These are phyloP conservation scores for Neofusicoccum umdonicola DNA, from an alignment of 2,329 filamentous ascomycete genomes.

Conservation along the genomic window DNA sequence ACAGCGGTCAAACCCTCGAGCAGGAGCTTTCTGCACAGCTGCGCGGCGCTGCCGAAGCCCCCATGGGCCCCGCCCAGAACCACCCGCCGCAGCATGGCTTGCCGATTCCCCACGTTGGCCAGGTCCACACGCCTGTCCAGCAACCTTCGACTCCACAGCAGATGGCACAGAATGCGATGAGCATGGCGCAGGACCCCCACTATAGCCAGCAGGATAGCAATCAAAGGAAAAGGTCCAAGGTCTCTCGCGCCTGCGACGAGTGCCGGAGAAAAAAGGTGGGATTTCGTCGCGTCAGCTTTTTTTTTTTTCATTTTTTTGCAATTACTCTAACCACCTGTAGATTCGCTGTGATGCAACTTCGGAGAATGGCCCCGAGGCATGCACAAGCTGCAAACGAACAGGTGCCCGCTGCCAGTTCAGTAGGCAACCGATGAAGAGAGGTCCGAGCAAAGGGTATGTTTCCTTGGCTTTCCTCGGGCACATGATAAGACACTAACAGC, in stretches of 20 bases:
- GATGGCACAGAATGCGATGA: conserved; percentile 40
- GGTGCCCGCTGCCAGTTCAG: conserved; percentile 41
- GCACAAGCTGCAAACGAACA: conserved; percentile 40
- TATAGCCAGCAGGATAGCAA: conserved; percentile 37
- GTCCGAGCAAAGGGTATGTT: conserved; percentile 40
- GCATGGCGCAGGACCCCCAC: conserved; percentile 30
- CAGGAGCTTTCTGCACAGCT: conserved; percentile 35
- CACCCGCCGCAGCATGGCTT: conserved; percentile 29
- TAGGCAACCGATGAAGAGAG: conserved; percentile 41
- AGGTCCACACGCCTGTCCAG: conserved; percentile 34
- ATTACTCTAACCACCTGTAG: conserved; percentile 21
- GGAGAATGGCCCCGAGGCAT: conserved; percentile 40
- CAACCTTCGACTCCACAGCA: conserved; percentile 39
- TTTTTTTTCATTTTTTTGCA: too few relatives aligned
- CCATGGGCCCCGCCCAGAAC: conserved; percentile 27
- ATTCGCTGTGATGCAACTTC: conserved; percentile 42
- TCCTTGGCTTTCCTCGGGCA: not conserved
- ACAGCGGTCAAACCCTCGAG: conserved; percentile 31
- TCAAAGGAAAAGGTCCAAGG: conserved; percentile 36
- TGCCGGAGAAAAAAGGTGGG: conserved; percentile 42
- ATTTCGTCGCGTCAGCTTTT: not conserved
- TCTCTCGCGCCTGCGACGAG: conserved; percentile 43
- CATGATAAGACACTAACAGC: not conserved
- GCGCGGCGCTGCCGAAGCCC: conserved; percentile 30
- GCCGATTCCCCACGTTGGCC: conserved; percentile 30